Evolutionary conservation across 192 early-diverging fungal genomes (phyloP).

Genomic region (Kickxella alabastrina): DNA sequence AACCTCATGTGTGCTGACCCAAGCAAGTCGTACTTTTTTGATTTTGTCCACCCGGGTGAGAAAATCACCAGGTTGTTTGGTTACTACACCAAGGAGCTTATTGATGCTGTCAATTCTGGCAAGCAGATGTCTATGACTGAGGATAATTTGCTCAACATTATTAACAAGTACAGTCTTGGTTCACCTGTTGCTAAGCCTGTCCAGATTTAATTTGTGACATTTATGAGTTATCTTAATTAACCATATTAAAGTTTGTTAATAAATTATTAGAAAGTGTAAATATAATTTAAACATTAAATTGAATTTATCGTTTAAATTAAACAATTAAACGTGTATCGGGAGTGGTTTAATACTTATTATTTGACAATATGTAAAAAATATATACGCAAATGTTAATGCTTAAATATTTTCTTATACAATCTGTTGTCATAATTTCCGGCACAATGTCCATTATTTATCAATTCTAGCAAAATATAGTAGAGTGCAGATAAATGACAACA

Average conservation of each 20-base stretch:
- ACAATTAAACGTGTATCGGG: background rate
- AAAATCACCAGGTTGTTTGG: conserved; percentile 7
- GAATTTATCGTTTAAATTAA: background rate
- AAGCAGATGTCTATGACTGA: background rate
- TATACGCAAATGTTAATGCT: too few species aligned
- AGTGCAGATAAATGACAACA: too few species aligned
- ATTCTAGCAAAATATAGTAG: too few species aligned
- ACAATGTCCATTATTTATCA: too few species aligned
- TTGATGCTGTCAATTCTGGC: background rate
- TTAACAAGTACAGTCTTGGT: conserved; percentile 2
- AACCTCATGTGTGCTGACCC: conserved; percentile 1
- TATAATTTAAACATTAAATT: conserved; percentile 2
- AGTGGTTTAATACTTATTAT: too few species aligned
- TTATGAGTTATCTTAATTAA: background rate
- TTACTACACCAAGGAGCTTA: background rate
- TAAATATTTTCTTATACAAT: too few species aligned
- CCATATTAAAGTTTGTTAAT: too few species aligned
- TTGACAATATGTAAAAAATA: too few species aligned
- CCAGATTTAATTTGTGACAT: background rate
- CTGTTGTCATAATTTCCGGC: too few species aligned
- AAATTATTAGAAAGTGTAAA: background rate
- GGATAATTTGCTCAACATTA: conserved; percentile 1
- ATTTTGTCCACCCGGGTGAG: conserved; percentile 5
- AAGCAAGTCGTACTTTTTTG: conserved; percentile 1
- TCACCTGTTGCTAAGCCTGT: conserved; percentile 5